Percentiles rank a stretch among this genome's conserved stretches.
Conservation (phyloP, 208 protist species). For the Porcisia deanei region DNA sequence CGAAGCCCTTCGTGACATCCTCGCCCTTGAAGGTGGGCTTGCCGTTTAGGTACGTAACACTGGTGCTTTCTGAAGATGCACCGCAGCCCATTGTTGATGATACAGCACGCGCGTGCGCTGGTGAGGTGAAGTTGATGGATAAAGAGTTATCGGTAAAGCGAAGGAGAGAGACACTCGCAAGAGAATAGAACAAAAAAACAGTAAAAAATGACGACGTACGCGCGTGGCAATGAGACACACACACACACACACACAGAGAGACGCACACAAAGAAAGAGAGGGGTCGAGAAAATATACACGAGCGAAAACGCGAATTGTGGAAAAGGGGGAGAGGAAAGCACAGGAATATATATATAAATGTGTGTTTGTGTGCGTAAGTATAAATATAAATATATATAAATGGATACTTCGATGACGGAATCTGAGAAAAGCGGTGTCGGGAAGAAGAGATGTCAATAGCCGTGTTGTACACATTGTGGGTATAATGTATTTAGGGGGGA, state of each 20-base stretch:
- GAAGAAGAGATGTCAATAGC: too few species aligned
- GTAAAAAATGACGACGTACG: neutral
- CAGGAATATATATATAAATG: neutral
- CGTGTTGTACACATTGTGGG: too few species aligned
- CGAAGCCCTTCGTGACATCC: slow-evolving; percentile 70
- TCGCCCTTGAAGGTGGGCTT: slow-evolving; percentile 71
- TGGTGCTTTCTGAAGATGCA: slow-evolving; percentile 41
- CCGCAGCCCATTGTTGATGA: slow-evolving; percentile 75
- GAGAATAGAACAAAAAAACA: neutral
- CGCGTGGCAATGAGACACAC: neutral
- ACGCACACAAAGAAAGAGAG: neutral
- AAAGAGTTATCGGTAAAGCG: neutral
- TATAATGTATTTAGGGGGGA: too few species aligned
- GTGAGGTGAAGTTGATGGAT: neutral
- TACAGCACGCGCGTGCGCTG: neutral
- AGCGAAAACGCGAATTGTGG: neutral
- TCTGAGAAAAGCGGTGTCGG: too few species aligned
- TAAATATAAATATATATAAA: neutral
- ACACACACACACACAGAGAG: neutral
- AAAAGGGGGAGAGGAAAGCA: neutral
- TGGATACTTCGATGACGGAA: neutral
- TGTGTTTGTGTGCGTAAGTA: neutral
- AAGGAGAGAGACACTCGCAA: neutral
- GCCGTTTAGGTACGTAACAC: slow-evolving; percentile 65
- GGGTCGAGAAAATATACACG: too few species aligned